Evolutionary conservation across 2,329 filamentous ascomycete species (phyloP).

Genomic region (Coniella lustricola): DNA sequence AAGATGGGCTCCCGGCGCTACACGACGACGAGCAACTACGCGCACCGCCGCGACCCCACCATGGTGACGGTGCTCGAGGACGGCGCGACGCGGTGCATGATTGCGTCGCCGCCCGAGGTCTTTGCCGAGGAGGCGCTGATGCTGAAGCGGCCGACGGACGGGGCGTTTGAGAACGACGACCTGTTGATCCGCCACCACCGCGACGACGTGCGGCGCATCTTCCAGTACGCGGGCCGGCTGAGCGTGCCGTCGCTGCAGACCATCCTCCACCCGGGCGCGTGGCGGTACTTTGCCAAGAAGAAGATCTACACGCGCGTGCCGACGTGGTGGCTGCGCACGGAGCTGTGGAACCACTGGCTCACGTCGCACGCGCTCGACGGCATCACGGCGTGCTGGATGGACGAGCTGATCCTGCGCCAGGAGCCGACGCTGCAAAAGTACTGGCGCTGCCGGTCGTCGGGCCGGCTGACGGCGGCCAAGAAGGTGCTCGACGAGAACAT

Average conservation of each 20-base stretch:
- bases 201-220: slow-evolving; percentile 23
- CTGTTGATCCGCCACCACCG: slow-evolving; percentile 28
- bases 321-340: slow-evolving; percentile 39
- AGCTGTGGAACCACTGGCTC: slow-evolving; percentile 44
- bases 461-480: slow-evolving; percentile 35
- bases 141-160: slow-evolving; percentile 22
- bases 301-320: slow-evolving; percentile 30
- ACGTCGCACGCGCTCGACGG: slow-evolving; percentile 38
- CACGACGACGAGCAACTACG: slow-evolving; percentile 27
- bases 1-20: slow-evolving; percentile 21
- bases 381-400: slow-evolving; percentile 42
- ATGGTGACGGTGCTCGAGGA: slow-evolving; percentile 26
- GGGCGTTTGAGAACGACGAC: slow-evolving; percentile 29
- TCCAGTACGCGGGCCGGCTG: slow-evolving; percentile 17
- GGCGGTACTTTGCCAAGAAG: slow-evolving; percentile 20
- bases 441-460: slow-evolving; percentile 37
- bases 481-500: slow-evolving; percentile 32
- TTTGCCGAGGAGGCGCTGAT: slow-evolving; percentile 26
- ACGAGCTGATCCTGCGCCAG: slow-evolving; percentile 39
- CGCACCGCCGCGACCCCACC: slow-evolving; percentile 30
- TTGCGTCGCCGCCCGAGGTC: slow-evolving; percentile 20
- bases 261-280: slow-evolving; percentile 20
- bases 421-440: slow-evolving; percentile 38
- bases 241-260: slow-evolving; percentile 18
- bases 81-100: slow-evolving; percentile 17